Conservation (phyloP, 148 eudicot genomes). For the Silene conica region DNA sequence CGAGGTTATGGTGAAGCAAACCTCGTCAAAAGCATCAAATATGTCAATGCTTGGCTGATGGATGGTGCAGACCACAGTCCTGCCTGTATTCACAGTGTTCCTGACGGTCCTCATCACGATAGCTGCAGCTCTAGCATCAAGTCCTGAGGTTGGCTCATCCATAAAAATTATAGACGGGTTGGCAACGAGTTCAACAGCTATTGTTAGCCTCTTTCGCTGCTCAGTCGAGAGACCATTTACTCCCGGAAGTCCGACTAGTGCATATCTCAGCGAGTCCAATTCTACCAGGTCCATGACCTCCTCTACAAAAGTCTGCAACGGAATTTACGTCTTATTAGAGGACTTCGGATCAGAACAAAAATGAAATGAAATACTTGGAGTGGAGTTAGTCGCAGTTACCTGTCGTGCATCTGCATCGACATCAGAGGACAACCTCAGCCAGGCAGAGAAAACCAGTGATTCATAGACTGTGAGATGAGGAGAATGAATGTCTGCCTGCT, state of each 20-base stretch:
- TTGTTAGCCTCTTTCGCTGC: constrained; percentile 65
- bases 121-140: constrained; percentile 80
- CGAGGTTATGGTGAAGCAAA: constrained; percentile 11
- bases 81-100: constrained; percentile 57
- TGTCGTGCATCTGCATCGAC: constrained; percentile 29
- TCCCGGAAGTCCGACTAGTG: constrained; percentile 73
- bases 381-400: constrained; percentile 15
- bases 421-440: constrained; percentile 42
- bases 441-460: constrained; percentile 40
- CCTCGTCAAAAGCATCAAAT: constrained; percentile 75
- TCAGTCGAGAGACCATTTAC: constrained; percentile 67
- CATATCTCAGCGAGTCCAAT: constrained; percentile 41
- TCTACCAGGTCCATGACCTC: constrained; percentile 79
- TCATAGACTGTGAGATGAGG: constrained; percentile 46
- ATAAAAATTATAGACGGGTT: constrained; percentile 68
- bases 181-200: constrained; percentile 71
- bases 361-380: not conserved
- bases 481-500: constrained; percentile 52
- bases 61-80: constrained; percentile 71
- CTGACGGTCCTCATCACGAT: constrained; percentile 72
- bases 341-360: not conserved
- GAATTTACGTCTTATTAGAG: not conserved
- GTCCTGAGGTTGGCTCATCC: constrained; percentile 72
- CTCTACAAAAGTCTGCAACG: constrained; percentile 57
- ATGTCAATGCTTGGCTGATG: constrained; percentile 79